Percentiles rank a stretch among this genome's conserved stretches.
Conservation (phyloP, 345 rosid species). For the Toxicodendron radicans region DNA sequence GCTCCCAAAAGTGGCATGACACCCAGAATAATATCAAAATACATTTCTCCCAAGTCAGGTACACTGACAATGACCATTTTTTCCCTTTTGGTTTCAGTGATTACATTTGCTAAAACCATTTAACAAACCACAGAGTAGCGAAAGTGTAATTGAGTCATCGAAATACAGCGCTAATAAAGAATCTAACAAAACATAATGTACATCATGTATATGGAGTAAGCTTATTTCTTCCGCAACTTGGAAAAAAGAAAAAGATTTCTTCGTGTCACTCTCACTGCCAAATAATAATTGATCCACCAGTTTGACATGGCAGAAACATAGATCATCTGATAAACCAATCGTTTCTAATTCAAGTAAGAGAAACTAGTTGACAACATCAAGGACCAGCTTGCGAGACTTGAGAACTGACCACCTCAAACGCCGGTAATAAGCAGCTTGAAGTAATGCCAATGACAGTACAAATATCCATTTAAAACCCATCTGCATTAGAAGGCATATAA, state of each 20-base stretch:
- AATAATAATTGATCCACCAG: constrained; percentile 25
- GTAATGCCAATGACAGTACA: constrained; percentile 81
- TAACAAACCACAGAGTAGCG: too few relatives aligned
- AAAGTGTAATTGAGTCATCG: too few relatives aligned
- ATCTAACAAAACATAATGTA: constrained; percentile 24
- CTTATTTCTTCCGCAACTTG: constrained; percentile 41
- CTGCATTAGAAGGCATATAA: constrained; percentile 41
- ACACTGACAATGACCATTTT: constrained; percentile 1
- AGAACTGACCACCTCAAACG: constrained; percentile 91
- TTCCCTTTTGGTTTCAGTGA: neutral
- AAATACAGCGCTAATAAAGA: constrained; percentile 3
- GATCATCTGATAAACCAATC: constrained; percentile 31
- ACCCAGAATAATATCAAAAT: neutral
- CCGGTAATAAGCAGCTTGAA: constrained; percentile 95
- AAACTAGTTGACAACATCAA: constrained; percentile 85
- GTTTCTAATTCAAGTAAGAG: constrained; percentile 26
- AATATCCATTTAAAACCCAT: constrained; percentile 99
- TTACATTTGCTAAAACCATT: constrained; percentile 21
- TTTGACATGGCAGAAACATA: too few relatives aligned
- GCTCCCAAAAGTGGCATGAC: too few relatives aligned
- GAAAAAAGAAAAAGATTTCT: constrained; percentile 23
- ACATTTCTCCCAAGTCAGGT: neutral
- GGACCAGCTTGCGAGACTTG: constrained; percentile 83
- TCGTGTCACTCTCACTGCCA: constrained; percentile 30
- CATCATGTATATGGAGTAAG: constrained; percentile 23